phyloP scores from a whole-genome alignment of 768 basidiomycete species.

The Xanthoconium stramineum region DNA sequence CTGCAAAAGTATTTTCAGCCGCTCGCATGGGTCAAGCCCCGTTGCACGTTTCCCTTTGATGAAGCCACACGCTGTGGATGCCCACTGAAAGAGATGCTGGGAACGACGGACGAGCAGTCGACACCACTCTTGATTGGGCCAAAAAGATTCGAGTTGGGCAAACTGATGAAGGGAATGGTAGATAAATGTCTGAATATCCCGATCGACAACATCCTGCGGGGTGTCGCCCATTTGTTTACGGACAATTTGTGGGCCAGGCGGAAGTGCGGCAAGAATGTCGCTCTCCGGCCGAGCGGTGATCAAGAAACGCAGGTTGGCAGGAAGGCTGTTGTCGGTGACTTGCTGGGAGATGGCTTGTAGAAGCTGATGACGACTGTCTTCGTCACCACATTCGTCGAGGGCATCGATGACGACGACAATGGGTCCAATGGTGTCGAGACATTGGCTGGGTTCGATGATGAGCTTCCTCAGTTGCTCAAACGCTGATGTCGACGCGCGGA shows the following conservation, averaged over 20 bases:
- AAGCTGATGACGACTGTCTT: neutral
- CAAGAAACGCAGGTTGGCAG: neutral
- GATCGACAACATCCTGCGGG: neutral
- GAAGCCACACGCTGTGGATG: too few species aligned
- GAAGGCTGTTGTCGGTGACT: neutral
- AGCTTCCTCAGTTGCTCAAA: neutral
- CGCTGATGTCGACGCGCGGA: neutral
- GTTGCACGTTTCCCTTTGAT: neutral
- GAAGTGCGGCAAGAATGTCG: neutral
- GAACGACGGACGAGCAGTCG: neutral
- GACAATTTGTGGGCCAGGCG: neutral
- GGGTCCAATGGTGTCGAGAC: neutral
- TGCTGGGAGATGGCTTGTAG: neutral
- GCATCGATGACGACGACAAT: neutral
- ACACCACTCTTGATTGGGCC: neutral
- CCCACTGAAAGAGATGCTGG: neutral
- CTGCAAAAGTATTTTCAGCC: neutral
- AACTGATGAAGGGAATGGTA: neutral
- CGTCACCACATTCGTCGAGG: neutral
- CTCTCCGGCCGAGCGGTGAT: too few species aligned
- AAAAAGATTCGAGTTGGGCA: too few species aligned
- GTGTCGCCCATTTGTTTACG: neutral
- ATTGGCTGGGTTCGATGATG: neutral
- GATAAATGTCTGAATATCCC: neutral
- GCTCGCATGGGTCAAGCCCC: neutral